Evolutionary conservation across 2,329 filamentous ascomycete genomes (phyloP), one percentile per base, ranked within the genome.

Genomic region (Pseudogymnoascus verrucosus): DNA sequence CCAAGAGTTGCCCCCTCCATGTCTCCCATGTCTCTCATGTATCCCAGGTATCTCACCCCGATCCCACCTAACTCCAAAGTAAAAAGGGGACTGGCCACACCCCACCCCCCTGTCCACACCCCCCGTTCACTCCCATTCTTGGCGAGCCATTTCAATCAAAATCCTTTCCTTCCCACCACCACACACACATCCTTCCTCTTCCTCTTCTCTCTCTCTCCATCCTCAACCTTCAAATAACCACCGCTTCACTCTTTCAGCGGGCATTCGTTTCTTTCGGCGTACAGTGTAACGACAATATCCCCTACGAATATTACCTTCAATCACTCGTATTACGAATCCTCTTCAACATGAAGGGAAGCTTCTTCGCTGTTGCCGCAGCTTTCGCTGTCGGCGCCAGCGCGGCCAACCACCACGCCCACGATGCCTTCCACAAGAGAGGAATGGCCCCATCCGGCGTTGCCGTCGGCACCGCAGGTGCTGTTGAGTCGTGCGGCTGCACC

Each of bases 211-310:
- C 69, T 71, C 10, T 73, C 72, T 16, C 65, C 68, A 65, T 74
- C 72, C 31, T 74, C 72, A n/a, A 68, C 60, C 63, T 63, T 62
- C 64, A 64, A 64, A 40, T 16, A 65, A 80, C 77, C 73, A 88
- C 87, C 87, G 88, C 88, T 90, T 90, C 89, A 91, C 86, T 91
- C 90, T 77, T 91, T 93, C 79, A 92, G 89, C 89, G 89, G 89
- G 84, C 88, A 86, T 80, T 90, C 87, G 78, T 89, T 89, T 76
- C 71, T 68, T 72, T 40, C 37, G 37, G 37, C 37, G 37, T 40
- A 40, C 37, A n/a, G 44, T 63, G 61, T 59, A 31, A 54, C 21
- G 21, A 60, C 42, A 28, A 40, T 40, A 40, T 16, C n/a, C 37
- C 14, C 7, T 40, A 40, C 37, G 37, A 40, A 40, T 40, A 40